Percentiles rank a stretch among this genome's conserved stretches.
Evolutionary conservation across 495 filamentous ascomycete genomes (phyloP).

Genomic region (Monascus purpureus): DNA sequence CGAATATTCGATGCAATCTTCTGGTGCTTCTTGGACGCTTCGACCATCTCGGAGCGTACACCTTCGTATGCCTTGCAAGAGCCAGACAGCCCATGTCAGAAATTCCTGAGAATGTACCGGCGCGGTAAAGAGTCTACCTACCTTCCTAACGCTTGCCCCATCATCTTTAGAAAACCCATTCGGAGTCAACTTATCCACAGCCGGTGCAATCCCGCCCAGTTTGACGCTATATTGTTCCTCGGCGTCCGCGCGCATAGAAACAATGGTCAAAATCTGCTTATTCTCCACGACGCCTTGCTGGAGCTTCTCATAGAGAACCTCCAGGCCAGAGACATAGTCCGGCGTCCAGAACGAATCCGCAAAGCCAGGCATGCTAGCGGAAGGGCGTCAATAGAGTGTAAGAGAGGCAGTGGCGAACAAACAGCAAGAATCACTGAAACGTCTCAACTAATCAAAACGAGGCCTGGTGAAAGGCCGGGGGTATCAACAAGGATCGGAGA

Average conservation of each 20-base stretch:
- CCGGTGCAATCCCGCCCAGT: slow-evolving; percentile 69
- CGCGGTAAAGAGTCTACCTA: slow-evolving; percentile 22
- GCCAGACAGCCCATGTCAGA: not conserved
- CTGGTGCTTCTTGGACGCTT: slow-evolving; percentile 76
- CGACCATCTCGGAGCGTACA: slow-evolving; percentile 85
- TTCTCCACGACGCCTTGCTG: slow-evolving; percentile 94
- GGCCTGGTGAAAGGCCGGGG: too few relatives aligned
- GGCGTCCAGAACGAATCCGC: slow-evolving; percentile 91
- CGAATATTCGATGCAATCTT: slow-evolving; percentile 94
- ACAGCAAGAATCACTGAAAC: too few relatives aligned
- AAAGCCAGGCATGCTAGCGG: slow-evolving; percentile 66
- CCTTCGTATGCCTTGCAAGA: slow-evolving; percentile 76
- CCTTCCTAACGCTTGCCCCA: slow-evolving; percentile 90
- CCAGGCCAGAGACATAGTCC: slow-evolving; percentile 87
- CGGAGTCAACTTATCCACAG: slow-evolving; percentile 65
- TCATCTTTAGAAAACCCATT: slow-evolving; percentile 80
- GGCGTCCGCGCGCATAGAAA: slow-evolving; percentile 88
- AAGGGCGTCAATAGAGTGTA: too few relatives aligned
- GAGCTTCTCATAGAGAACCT: slow-evolving; percentile 91
- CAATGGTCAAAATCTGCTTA: slow-evolving; percentile 80
- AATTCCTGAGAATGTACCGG: too few relatives aligned
- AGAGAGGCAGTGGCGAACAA: too few relatives aligned
- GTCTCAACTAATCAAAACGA: too few relatives aligned
- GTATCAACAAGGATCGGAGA: too few relatives aligned
- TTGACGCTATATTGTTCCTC: slow-evolving; percentile 78